Percentiles rank a stretch among this genome's conserved stretches.
Conservation (phyloP, 306 rosid genomes). For the Trifolium repens region DNA sequence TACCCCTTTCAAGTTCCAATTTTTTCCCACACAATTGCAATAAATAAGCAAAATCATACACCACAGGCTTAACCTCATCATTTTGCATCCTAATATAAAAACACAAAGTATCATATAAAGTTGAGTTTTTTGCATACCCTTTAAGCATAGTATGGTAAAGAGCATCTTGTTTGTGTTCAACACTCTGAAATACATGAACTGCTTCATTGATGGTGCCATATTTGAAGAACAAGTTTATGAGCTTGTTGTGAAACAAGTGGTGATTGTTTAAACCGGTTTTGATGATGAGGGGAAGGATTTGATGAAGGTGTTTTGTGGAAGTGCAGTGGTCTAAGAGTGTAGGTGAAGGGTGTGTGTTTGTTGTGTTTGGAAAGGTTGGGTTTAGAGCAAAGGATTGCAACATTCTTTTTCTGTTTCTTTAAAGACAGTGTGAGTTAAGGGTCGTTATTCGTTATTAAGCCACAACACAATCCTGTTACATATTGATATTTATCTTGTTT, state of each 20-base stretch:
- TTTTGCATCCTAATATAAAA: slow-evolving; percentile 65
- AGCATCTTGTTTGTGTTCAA: slow-evolving; percentile 66
- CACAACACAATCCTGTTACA: not conserved
- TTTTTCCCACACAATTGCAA: slow-evolving; percentile 70
- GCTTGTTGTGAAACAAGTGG: slow-evolving; percentile 80
- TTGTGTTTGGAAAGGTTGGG: not conserved
- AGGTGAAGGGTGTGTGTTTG: slow-evolving; percentile 49
- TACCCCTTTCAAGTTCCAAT: slow-evolving; percentile 72
- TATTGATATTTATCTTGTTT: not conserved
- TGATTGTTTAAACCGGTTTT: slow-evolving; percentile 71
- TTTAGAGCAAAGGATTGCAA: not conserved
- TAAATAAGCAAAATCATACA: slow-evolving; percentile 80
- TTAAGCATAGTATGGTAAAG: slow-evolving; percentile 86
- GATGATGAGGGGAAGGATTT: slow-evolving; percentile 69
- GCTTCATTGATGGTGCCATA: slow-evolving; percentile 67
- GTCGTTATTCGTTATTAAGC: not conserved
- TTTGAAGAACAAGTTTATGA: slow-evolving; percentile 74
- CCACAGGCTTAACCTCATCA: slow-evolving; percentile 72
- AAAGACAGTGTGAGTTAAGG: not conserved
- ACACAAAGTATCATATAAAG: slow-evolving; percentile 48
- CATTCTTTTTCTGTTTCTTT: not conserved
- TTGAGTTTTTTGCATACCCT: slow-evolving; percentile 74
- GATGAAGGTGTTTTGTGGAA: slow-evolving; percentile 71
- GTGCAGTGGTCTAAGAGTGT: slow-evolving; percentile 74
- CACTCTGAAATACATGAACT: slow-evolving; percentile 67